Base-by-base conservation (phyloP, 257 asterid genomes). In the Nicotiana knightiana region DNA sequence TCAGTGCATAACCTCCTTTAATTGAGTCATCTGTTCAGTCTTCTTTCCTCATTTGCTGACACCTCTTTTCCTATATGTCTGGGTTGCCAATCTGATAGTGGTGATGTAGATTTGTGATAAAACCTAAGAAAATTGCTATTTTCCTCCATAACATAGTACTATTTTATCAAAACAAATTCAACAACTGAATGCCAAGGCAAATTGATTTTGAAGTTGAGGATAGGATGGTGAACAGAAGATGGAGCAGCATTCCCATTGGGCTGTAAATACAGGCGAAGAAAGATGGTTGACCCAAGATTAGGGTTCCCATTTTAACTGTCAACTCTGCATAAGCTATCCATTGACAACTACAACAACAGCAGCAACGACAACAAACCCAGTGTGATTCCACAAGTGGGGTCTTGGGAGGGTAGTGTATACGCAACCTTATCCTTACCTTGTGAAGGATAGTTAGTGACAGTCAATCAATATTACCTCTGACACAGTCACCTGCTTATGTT, bases 21-120 rank as follows among this genome's bases (percentile, higher is more conserved):
- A 24, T 24, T 73, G 21, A 73, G 62, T 13, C 62, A 73, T 73
- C 62, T 73, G 62, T 26, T 48, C 43, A 46, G 13, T 7, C 43
- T 48, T 48, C 79, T 48, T 73, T 71, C 48, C 61, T 73, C 39
- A 73, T 48, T 48, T 73, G 62, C 43, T 46, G 79, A 48, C 79
- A 11, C 51, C 79, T 24, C 61, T 24, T 73, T 59, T 59, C 15
- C 26, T 26, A 16, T 12, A 48, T 73, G 62, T 16, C 62, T 48
- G 24, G 62, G 43, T 12, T 46, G 62, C 37, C 21, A 48, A 48
- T 46, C 43, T 48, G 79, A 32, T 48, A 15, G 43, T 15, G 17
- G 39, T 48, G 24, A 73, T 26, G 62, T 73, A 13, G 62, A 15
- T 48, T 73, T 66, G 30, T 13, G 8, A 73, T 24, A 48, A 73